Evolutionary conservation across 2,329 filamentous ascomycete species (phyloP).

Genomic region (Chaetomium sp.): DNA sequence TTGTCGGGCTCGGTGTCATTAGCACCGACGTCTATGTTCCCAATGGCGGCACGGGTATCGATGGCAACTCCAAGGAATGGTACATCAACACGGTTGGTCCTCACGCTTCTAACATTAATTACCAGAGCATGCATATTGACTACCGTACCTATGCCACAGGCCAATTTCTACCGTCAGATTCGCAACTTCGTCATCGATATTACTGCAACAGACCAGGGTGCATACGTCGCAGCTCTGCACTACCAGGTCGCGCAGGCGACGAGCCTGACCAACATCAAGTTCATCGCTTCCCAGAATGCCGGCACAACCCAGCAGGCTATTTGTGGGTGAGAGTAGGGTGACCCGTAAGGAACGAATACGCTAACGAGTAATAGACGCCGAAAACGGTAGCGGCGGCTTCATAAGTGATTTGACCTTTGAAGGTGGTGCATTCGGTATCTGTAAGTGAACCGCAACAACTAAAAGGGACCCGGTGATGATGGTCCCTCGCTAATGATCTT

Average conservation of each 20-base stretch:
- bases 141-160: not conserved
- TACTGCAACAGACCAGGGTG: not conserved
- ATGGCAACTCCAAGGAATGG: constrained; percentile 2
- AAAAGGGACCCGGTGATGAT: not conserved
- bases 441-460: not conserved
- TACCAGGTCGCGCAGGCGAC: not conserved
- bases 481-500: not conserved
- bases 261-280: not conserved
- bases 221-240: not conserved
- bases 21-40: constrained; percentile 10
- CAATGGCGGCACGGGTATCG: constrained; percentile 1
- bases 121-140: not conserved
- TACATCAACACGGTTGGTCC: constrained; percentile 13
- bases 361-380: not conserved
- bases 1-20: constrained; percentile 12
- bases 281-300: not conserved
- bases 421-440: not conserved
- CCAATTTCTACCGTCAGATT: constrained; percentile 1
- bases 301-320: not conserved
- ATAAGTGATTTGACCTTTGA: not conserved
- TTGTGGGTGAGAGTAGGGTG: not conserved
- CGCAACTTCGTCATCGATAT: not conserved
- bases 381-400: not conserved
- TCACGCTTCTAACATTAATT: not conserved
- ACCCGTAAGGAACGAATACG: not conserved